Conservation (phyloP, 2,329 filamentous ascomycete species). For the Scedosporium dehoogii region DNA sequence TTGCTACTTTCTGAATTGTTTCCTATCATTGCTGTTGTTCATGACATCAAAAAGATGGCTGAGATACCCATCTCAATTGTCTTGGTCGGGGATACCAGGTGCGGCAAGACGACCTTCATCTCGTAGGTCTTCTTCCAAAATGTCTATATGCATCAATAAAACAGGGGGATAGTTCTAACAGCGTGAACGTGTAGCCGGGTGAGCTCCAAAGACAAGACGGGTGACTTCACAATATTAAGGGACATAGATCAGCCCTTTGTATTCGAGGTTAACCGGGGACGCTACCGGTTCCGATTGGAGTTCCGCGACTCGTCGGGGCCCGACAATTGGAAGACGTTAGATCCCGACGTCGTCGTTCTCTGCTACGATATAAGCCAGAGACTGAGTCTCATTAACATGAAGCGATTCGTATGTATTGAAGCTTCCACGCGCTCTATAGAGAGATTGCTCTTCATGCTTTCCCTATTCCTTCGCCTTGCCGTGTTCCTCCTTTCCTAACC, state of each 20-base stretch:
- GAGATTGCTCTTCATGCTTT: neutral
- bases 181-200: conserved; percentile 32
- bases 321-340: conserved; percentile 47
- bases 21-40: neutral
- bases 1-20: neutral
- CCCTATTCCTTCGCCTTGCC: neutral
- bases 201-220: conserved; percentile 32
- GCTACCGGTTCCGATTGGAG: conserved; percentile 39
- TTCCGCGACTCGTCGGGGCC: conserved; percentile 51
- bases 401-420: conserved; percentile 37
- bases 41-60: conserved; percentile 30
- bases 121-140: conserved; percentile 35
- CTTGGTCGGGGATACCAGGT: conserved; percentile 47
- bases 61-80: conserved; percentile 40
- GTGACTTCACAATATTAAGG: conserved; percentile 37
- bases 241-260: conserved; percentile 52
- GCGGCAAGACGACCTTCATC: conserved; percentile 52
- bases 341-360: conserved; percentile 47
- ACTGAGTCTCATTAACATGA: conserved; percentile 47
- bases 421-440: too few species aligned
- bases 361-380: conserved; percentile 54
- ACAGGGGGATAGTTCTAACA: neutral
- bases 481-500: conserved; percentile 2
- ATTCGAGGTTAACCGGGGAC: conserved; percentile 38
- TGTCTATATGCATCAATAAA: neutral